Percentiles rank a stretch among this genome's conserved stretches.
phyloP scores from a whole-genome alignment of 495 filamentous ascomycete species.

The Penicillium macrosclerotiorum region DNA sequence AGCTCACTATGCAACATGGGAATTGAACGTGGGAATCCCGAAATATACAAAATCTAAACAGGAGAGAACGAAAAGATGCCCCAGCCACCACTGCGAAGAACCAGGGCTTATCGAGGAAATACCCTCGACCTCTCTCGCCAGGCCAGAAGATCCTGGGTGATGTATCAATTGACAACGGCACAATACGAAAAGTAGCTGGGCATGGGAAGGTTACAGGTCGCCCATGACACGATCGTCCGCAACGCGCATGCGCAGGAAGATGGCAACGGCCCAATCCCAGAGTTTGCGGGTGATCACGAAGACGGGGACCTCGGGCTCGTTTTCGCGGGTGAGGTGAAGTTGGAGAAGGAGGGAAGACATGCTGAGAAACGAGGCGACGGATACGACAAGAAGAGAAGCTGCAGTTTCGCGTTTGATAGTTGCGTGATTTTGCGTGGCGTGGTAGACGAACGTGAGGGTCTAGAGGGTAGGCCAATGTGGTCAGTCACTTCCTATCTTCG shows the following conservation, averaged over 20 bases:
- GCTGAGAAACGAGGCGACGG: slow-evolving; percentile 70
- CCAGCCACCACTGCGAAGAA: too few species aligned
- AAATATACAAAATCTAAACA: slow-evolving; percentile 8
- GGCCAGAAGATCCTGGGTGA: too few species aligned
- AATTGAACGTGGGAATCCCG: neutral
- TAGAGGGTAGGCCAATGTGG: slow-evolving; percentile 21
- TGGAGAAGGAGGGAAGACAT: slow-evolving; percentile 69
- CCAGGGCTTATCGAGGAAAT: too few species aligned
- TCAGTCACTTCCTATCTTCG: neutral
- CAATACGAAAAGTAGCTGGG: neutral
- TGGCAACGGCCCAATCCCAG: slow-evolving; percentile 42
- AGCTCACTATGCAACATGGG: neutral
- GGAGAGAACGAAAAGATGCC: too few species aligned
- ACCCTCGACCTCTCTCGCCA: too few species aligned
- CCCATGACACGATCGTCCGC: slow-evolving; percentile 25
- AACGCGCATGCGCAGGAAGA: slow-evolving; percentile 43
- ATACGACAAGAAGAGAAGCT: slow-evolving; percentile 74
- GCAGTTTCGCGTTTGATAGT: slow-evolving; percentile 79
- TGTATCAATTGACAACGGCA: neutral
- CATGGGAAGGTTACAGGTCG: slow-evolving; percentile 23
- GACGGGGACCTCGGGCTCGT: slow-evolving; percentile 62
- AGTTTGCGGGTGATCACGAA: slow-evolving; percentile 51
- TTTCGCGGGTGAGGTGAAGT: slow-evolving; percentile 62
- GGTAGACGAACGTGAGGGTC: slow-evolving; percentile 77
- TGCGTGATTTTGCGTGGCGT: slow-evolving; percentile 76